Base-by-base conservation (phyloP, 225 moss, liverwort and hornwort genomes). In the Sphagnum contortum region DNA sequence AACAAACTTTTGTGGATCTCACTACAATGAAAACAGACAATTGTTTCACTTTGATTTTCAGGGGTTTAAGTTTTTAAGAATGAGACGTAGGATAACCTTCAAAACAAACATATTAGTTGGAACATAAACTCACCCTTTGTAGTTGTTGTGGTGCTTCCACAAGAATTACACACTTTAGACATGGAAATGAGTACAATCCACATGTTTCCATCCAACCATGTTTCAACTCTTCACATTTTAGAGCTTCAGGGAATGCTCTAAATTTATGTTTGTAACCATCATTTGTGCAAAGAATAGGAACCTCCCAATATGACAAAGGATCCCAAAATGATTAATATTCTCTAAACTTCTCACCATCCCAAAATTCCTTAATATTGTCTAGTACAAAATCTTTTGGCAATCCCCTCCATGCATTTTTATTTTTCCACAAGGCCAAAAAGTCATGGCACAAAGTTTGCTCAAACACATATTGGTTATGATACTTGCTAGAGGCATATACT, bases 351-450 rank as follows among this genome's bases (percentile, higher is more conserved):
- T 58, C 14, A 12, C 58, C 10, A 58, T 58, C 12, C 58, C 58
- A 58, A 58, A 58, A 58, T 58, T 58, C 14, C 12, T 12, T 11
- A 4, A 58, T 12, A 29, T 4, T 58, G 4, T 12, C 6, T 5
- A n/a, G 58, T n/a, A 4, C 4, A 5, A 11, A 58, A 58, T 58
- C 58, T 11, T 11, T 29, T 4, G 14, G 12, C 14, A 11, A 4
- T 11, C 58, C 58, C 10, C 10, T 58, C 58, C 58, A 58, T 11
- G 12, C 14, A 4, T 58, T n/a, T 58, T 12, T 58, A 58, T 58
- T 58, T n/a, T n/a, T 58, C 58, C 58, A 58, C 58, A 58, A 58
- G 58, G 58, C 14, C 12, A 58, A 58, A 29, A 58, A 58, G 12
- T 58, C 58, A 58, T 58, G 14, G 14, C 58, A 58, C 4, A 11